phyloP scores from a whole-genome alignment of 2,329 filamentous ascomycete genomes.

The Sporothrix globosa region DNA sequence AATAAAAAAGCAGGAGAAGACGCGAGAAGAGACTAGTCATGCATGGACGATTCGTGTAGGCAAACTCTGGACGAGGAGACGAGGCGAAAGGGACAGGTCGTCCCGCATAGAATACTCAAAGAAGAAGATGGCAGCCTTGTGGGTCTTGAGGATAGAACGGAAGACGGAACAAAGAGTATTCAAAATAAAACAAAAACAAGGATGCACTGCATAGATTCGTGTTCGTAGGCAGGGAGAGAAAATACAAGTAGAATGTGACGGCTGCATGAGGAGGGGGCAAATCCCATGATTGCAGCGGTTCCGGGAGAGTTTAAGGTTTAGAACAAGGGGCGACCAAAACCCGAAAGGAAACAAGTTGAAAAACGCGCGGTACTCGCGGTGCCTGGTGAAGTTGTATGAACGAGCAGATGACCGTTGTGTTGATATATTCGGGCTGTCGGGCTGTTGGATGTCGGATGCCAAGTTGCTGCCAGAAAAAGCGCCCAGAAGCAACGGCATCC shows the following conservation, averaged over 20 bases:
- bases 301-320: conserved; percentile 3
- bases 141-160: conserved; percentile 5
- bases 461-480: background rate
- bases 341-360: conserved; percentile 5
- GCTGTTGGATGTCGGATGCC: background rate
- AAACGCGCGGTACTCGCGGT: background rate
- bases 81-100: background rate
- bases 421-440: background rate
- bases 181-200: background rate
- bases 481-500: background rate
- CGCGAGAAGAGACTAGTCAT: background rate
- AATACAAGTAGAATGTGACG: background rate
- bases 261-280: background rate
- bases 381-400: background rate
- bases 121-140: conserved; percentile 22
- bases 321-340: background rate
- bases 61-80: too few species aligned
- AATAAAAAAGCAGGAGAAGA: background rate
- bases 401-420: background rate
- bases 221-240: background rate
- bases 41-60: background rate
- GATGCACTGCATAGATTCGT: background rate
- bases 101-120: conserved; percentile 16
- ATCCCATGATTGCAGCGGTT: background rate
- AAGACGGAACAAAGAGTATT: background rate